Base-by-base conservation (phyloP, 345 rosid genomes). In the Dimocarpus longan region DNA sequence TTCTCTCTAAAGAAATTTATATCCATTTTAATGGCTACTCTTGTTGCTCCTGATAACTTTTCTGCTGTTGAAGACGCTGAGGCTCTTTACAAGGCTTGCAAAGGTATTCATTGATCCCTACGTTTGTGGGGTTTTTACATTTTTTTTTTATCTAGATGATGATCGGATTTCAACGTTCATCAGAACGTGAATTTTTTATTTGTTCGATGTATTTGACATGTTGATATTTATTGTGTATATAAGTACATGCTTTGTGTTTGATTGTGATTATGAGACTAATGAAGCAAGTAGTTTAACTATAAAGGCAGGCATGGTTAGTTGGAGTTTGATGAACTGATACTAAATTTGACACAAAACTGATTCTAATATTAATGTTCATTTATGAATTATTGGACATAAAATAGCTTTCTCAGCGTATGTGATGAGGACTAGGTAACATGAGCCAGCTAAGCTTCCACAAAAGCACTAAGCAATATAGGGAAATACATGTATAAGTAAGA, bases 31-130 rank as follows among this genome's bases (percentile, higher is more conserved):
- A 79, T 83, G 82, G 80, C 82, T 42, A 71, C 78, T 68, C 64
- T 73, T 18, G 15, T 5, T 64, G 78, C 68, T 5, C 82, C 82
- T 19, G 64, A 1, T 22, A 26, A 74, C 56, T 71, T 64, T 50
- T 56, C 78, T 11, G 79, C 82, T 48, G 19, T n/a, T 39, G 81
- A 74, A 66, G 87, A 85, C 77, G 87, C 87, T 1, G 78, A 80
- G 67, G 80, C 78, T 50, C 77, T 85, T 57, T 19, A 26, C 42
- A 66, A 77, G 74, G 85, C 85, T 42, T 82, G 81, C 11, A 74
- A 85, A 80, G 87, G 87, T 85, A 76, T 7, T 59, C 64, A 21
- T 21, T 10, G 12, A 8, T 22, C 22, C 24, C 24, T 3, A 21
- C 21, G 37, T 28, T 48, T 10, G 22, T 8, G 11, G 56, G 28